Conservation (phyloP, 2,329 filamentous ascomycete genomes). For the Diaporthe velutina region DNA sequence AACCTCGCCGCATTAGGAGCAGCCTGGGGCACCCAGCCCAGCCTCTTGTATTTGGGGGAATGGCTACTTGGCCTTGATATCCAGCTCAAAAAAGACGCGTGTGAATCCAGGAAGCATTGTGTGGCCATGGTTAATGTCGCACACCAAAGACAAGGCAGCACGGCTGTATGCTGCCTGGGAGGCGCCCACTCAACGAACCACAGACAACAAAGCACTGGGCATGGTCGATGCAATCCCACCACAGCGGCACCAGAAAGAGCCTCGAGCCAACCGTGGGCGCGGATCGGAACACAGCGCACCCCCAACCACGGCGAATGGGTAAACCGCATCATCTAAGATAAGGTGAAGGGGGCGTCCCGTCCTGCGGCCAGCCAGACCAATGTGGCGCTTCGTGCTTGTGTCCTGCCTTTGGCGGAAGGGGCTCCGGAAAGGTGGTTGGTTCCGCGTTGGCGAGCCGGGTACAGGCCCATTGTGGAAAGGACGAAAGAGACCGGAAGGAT, state of each 20-base stretch:
- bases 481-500: slow-evolving; percentile 29
- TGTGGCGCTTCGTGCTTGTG: slow-evolving; percentile 29
- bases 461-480: slow-evolving; percentile 33
- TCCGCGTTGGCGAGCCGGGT: slow-evolving; percentile 37
- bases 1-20: not conserved
- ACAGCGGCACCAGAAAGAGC: not conserved
- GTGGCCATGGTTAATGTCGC: not conserved
- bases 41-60: not conserved
- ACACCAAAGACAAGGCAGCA: not conserved
- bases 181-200: not conserved
- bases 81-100: not conserved
- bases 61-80: not conserved
- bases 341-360: slow-evolving; percentile 34
- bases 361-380: slow-evolving; percentile 34
- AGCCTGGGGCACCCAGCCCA: not conserved
- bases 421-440: slow-evolving; percentile 35
- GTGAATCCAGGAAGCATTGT: not conserved
- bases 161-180: not conserved
- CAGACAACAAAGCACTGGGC: not conserved
- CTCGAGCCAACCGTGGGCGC: slow-evolving; percentile 36
- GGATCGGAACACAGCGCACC: slow-evolving; percentile 9
- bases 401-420: slow-evolving; percentile 1
- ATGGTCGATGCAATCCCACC: not conserved
- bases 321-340: slow-evolving; percentile 40
- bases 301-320: not conserved